Evolutionary conservation across 352 stramenopile species (phyloP), one percentile per base, ranked within the genome.

Genomic region (Pythium biforme): DNA sequence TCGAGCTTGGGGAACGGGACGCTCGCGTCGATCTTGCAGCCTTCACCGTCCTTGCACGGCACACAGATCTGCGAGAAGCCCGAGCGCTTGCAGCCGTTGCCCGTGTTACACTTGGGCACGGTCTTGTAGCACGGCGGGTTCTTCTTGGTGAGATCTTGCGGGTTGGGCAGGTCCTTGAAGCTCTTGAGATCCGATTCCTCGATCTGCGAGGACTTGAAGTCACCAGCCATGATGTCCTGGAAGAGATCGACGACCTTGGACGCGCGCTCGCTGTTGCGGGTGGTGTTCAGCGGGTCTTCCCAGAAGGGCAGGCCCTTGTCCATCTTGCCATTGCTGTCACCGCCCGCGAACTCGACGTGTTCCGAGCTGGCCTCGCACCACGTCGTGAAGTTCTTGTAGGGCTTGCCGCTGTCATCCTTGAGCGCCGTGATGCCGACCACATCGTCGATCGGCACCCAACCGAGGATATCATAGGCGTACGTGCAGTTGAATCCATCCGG

Each of bases 61-160:
- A 67, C 85, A 62, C 84, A 93, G n/a, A 93, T 17, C 66, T 93
- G 84, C 33, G 78, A 83, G 77, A 89, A 90, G 12, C 75, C 74
- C 1, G 73, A 71, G 47, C 84, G 84, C 69, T 87, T 80, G 68
- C 84, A 93, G 51, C 81, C 82, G 25, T 66, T 75, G 37, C 72
- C 75, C 14, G 59, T 74, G 19, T 76, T 76, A 47, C 83, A 92
- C 10, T 64, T 60, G 17, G 65, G 45, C 15, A 88, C 77, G 22
- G 75, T 87, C 72, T 77, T 72, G 66, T 87, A 94, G 68, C 85
- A 94, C 39, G 78, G 79, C 17, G 81, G 81, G 68, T 94, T 94
- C 5, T 43, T 20, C 11, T 61, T 55, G 20, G 69, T 68, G 20
- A 94, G 76, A 19, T 80, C 66, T 10, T 73, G 62, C 1, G 73